A percentile compares a stretch with the other conserved stretches of the same genome.
Conservation (phyloP, 2,329 filamentous ascomycete species). For the Alternaria ventricosa region DNA sequence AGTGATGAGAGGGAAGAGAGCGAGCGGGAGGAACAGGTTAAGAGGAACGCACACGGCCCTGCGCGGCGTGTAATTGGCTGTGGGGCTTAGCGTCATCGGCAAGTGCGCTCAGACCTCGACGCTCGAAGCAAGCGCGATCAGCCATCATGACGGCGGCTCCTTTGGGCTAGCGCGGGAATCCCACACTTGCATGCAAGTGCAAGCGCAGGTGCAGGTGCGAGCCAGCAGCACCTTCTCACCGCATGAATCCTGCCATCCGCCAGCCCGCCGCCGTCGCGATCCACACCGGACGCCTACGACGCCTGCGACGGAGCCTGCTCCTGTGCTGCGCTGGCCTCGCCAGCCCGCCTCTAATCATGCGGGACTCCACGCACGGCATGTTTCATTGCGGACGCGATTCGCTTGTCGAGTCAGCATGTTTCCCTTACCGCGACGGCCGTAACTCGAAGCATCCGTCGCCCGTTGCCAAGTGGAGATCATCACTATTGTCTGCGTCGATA, state of each 20-base stretch:
- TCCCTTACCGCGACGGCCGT: constrained; percentile 16
- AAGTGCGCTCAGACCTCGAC: constrained; percentile 19
- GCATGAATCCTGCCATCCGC: constrained; percentile 19
- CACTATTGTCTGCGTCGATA: constrained; percentile 33
- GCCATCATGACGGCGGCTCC: constrained; percentile 12
- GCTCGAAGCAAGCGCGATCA: constrained; percentile 26
- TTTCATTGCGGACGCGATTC: constrained; percentile 22
- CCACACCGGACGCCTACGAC: constrained; percentile 5
- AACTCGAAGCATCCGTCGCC: constrained; percentile 22
- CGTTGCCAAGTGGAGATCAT: constrained; percentile 39
- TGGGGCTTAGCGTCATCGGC: constrained; percentile 24
- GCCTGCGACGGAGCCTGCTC: constrained; percentile 12
- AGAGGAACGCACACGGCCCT: constrained; percentile 26
- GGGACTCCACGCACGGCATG: constrained; percentile 21
- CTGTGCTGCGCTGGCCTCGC: constrained; percentile 7
- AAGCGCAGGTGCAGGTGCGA: neutral
- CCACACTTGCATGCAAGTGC: constrained; percentile 12
- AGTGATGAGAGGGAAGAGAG: constrained; percentile 32
- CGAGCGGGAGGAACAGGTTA: constrained; percentile 36
- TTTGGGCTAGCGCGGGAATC: constrained; percentile 7
- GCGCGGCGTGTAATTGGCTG: constrained; percentile 28
- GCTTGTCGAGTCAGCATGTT: constrained; percentile 23
- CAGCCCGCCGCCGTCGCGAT: constrained; percentile 11
- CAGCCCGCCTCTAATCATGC: constrained; percentile 10
- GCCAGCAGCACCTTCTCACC: constrained; percentile 22